Evolutionary conservation across 2,329 filamentous ascomycete species (phyloP), one percentile per base, ranked within the genome.

Genomic region (Aspergillus sp.): DNA sequence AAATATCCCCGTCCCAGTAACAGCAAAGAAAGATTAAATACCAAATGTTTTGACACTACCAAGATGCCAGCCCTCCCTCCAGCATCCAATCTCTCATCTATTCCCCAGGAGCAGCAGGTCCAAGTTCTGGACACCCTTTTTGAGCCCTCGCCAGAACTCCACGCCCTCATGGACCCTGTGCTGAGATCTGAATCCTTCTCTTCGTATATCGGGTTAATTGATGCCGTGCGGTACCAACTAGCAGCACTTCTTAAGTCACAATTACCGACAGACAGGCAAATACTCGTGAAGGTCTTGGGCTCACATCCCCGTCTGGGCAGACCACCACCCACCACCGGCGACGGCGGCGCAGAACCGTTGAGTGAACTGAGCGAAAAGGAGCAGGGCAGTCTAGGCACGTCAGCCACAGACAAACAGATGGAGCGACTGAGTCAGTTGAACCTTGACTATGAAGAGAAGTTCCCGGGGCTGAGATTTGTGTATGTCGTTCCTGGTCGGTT

Each of bases 241-340:
- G 75, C 74, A 7, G 72, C 74, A 2, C 74, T 90, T 2, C 73
- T 76, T 6, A 73, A 75, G 3, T 75, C 74, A 5, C 63, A 66
- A 29, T 75, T 68, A 5, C 66, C 72, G 19, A 70, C 71, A 34
- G 75, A 82, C 50, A 76, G 71, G 5, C 59, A 70, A 43, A 79
- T 74, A 50, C 76, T 96, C 0, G 79, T 88, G 39, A 73, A 75
- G 10, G 90, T 95, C 48, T 73, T 96, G 1, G 82, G 81, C 44
- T 83, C 87, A 6, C 90, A 96, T 65, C 90, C 90, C 1, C 79
- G 90, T 2, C 77, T 96, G 6, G 90, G 90, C 8, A 85, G 83
- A 57, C 60, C 63, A 8, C 59, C 63, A 32, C 45, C 52, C 5
- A 50, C 57, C 29, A 50, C 57, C 29, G 58, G 58, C 33, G 49